phyloP scores from a whole-genome alignment of 495 filamentous ascomycete species.

The Beverwykella pulmonaria region DNA sequence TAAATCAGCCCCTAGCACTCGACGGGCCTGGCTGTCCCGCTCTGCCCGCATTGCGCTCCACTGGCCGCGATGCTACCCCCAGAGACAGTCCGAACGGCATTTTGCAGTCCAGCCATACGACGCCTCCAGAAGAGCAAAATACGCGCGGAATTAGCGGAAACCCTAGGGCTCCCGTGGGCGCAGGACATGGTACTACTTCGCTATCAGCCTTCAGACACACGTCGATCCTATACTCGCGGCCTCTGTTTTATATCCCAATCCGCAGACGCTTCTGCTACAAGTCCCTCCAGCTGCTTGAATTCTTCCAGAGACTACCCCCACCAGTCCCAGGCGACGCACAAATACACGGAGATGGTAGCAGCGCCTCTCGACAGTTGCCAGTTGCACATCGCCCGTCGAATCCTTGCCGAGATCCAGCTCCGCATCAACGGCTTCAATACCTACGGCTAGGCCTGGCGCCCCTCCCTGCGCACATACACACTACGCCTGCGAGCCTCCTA shows the following conservation, averaged over 20 bases:
- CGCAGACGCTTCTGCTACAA: constrained; percentile 11
- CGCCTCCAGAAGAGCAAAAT: background rate
- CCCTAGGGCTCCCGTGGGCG: constrained; percentile 17
- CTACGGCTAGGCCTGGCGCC: constrained; percentile 35
- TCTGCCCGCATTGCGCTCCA: constrained; percentile 15
- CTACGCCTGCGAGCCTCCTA: constrained; percentile 20
- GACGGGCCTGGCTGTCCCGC: background rate
- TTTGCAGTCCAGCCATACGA: constrained; percentile 39
- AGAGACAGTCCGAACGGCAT: constrained; percentile 26
- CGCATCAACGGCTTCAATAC: constrained; percentile 44
- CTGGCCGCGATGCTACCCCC: constrained; percentile 20
- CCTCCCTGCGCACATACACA: constrained; percentile 4
- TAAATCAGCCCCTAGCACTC: constrained; percentile 20
- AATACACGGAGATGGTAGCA: constrained; percentile 38
- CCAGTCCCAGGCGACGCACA: constrained; percentile 9
- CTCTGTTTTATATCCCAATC: constrained; percentile 27
- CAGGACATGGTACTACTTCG: constrained; percentile 34
- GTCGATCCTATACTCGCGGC: constrained; percentile 28
- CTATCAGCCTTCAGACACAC: constrained; percentile 32
- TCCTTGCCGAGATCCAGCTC: constrained; percentile 38
- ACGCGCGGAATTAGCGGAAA: constrained; percentile 32
- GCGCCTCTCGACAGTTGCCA: constrained; percentile 29
- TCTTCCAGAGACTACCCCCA: constrained; percentile 26
- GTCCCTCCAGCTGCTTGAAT: constrained; percentile 13
- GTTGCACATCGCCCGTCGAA: constrained; percentile 40